Base-by-base conservation (phyloP, 148 eudicot genomes). In the Nepenthes gracilis region DNA sequence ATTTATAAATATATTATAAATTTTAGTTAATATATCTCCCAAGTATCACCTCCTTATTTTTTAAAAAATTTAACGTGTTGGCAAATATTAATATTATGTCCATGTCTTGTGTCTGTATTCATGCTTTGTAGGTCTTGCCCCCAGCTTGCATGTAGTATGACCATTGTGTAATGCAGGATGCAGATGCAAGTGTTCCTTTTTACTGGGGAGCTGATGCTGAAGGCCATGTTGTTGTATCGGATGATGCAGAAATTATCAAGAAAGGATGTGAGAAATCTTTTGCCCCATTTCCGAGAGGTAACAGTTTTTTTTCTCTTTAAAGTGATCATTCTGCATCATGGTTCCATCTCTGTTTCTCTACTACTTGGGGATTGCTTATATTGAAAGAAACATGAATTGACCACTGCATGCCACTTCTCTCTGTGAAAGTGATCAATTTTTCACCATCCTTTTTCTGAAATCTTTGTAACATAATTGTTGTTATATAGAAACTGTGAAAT, bases 241-340 rank as follows among this genome's bases (percentile, higher is more conserved):
- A 79, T 74, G 89, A 84, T 67, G 71, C 55, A 35, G 96, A 84
- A 1, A 68, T 71, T 62, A 75, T 81, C 40, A 92, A 85, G 85
- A 77, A 86, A 70, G 90, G 88, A 51, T 88, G 96, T 64, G 84
- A 90, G 11, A 88, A 88, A 72, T 88, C 96, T 52, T 88, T 82
- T 64, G 96, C 96, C 5, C 87, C 98, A 4, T 93, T 88, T 73
- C 98, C 98, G 11, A 88, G 84, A 93, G 98, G 96, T 93, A 75
- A 49, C 12, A 49, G 4, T 5, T 45, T 5, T 45, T 45, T 5
- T 23, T 23, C 23, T 23, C 23, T 23, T 23, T 23, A 0, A 23
- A 23, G 0, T 23, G 23, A 23, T 23, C 23, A 23, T 23, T 23
- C 23, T 23, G 23, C 23, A 23, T 23, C 23, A 49, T 49, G 15